phyloP scores from a whole-genome alignment of 768 basidiomycete species.

The Leucocoprinus sp. region DNA sequence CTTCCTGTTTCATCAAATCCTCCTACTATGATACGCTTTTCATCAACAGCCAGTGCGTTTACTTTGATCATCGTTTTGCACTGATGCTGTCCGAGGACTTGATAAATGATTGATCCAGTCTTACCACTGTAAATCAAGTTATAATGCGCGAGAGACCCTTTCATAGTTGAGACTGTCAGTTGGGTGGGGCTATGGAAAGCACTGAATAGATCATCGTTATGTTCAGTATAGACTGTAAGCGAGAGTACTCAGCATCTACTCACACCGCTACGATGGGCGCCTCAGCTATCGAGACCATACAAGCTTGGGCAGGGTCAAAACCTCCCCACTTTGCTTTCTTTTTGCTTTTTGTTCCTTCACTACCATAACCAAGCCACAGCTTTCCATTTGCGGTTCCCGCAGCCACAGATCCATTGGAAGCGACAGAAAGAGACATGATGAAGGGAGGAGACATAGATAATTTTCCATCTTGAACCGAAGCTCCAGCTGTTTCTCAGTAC shows the following conservation, averaged over 20 bases:
- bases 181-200: slow-evolving; percentile 36
- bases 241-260: slow-evolving; percentile 15
- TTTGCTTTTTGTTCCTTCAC: slow-evolving; percentile 53
- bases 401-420: slow-evolving; percentile 50
- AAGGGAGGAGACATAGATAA: slow-evolving; percentile 70
- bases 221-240: background rate
- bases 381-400: slow-evolving; percentile 74
- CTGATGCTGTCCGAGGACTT: slow-evolving; percentile 39
- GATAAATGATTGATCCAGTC: slow-evolving; percentile 30
- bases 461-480: slow-evolving; percentile 30
- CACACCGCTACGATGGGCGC: slow-evolving; percentile 73
- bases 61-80: slow-evolving; percentile 47
- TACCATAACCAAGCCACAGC: slow-evolving; percentile 60
- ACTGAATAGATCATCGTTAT: slow-evolving; percentile 20
- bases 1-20: slow-evolving; percentile 50
- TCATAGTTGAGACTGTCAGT: slow-evolving; percentile 50
- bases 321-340: slow-evolving; percentile 70
- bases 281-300: slow-evolving; percentile 47
- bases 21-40: slow-evolving; percentile 46
- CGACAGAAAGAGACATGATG: slow-evolving; percentile 54
- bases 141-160: slow-evolving; percentile 49
- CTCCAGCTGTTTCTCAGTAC: slow-evolving; percentile 23
- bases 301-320: slow-evolving; percentile 37
- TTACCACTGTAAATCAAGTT: slow-evolving; percentile 32
- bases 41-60: slow-evolving; percentile 48